Conservation (phyloP, 352 stramenopile species). For the Pythium periplocum region DNA sequence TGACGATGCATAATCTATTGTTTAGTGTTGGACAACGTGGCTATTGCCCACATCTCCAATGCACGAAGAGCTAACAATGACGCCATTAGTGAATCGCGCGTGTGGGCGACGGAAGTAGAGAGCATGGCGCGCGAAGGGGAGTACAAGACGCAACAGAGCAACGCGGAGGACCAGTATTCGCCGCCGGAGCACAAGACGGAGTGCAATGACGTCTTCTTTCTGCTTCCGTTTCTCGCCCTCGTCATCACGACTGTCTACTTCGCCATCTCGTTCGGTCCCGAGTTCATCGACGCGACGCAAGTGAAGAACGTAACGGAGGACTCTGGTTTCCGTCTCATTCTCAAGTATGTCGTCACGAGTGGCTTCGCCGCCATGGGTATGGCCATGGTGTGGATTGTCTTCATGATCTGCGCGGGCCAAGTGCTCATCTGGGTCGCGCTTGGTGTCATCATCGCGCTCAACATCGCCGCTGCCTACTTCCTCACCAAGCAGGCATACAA, state of each 20-base stretch:
- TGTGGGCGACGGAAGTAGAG: neutral
- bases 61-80: neutral
- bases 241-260: constrained; percentile 28
- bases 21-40: neutral
- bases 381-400: constrained; percentile 66
- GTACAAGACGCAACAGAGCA: constrained; percentile 3
- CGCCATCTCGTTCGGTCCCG: constrained; percentile 20
- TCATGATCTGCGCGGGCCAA: constrained; percentile 52
- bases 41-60: neutral
- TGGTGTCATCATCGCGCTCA: constrained; percentile 39
- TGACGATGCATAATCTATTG: neutral
- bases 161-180: constrained; percentile 12
- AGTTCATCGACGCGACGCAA: constrained; percentile 22
- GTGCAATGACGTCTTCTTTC: constrained; percentile 37
- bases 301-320: constrained; percentile 23
- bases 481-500: constrained; percentile 68
- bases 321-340: constrained; percentile 50
- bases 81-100: neutral
- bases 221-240: constrained; percentile 27
- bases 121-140: constrained; percentile 6
- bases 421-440: constrained; percentile 56
- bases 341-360: constrained; percentile 48
- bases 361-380: constrained; percentile 51
- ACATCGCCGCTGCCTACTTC: constrained; percentile 48
- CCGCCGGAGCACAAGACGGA: constrained; percentile 17